Evolutionary conservation across 192 early-diverging fungal species (phyloP), one percentile per base, ranked within the genome.

Genomic region (Coemansia sp.): DNA sequence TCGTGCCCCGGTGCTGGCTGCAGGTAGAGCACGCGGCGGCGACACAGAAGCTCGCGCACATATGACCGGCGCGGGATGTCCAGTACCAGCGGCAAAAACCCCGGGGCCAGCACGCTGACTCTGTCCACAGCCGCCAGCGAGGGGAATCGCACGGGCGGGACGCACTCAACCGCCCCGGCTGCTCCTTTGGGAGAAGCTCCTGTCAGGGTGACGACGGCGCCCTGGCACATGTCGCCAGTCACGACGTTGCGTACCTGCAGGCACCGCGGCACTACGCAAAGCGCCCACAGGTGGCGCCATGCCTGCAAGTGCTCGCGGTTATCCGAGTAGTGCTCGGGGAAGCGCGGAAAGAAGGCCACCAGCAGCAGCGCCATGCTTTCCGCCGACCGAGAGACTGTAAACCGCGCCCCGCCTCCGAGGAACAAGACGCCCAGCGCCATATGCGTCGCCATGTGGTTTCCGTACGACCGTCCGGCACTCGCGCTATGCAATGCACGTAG

Each of bases 401-500:
- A 62, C n/a, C 64, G 57, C 2, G 64, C 59, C 4, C 69, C 69
- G 17, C 58, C 64, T 8, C 69, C 69, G 13, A 73, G 20, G 25
- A 73, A 61, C 28, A 73, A 36, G 25, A 73, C 33, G 12, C 69
- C 69, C 6, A 73, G 49, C 12, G 69, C 62, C 58, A 67, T 52
- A 28, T 73, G 63, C 44, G 54, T 49, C 8, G 69, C 69, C 63
- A 73, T 61, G 44, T 73, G 69, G 39, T 57, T 62, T 25, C 69
- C 69, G 33, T 73, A 73, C 9, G 64, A 33, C n/a, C 53, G 43
- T 9, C 38, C 31, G 8, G 44, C 19, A 17, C 38, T 73, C 7
- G 44, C 47, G 9, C 64, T 63, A 38, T 84, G 78, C 11, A 86
- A 44, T 16, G 46, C 51, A 7, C 82, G 74, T 16, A 94, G 49